These are phyloP conservation scores for Eimeria tenella DNA, from an alignment of 169 alveolate species.

Conservation along the genomic window DNA sequence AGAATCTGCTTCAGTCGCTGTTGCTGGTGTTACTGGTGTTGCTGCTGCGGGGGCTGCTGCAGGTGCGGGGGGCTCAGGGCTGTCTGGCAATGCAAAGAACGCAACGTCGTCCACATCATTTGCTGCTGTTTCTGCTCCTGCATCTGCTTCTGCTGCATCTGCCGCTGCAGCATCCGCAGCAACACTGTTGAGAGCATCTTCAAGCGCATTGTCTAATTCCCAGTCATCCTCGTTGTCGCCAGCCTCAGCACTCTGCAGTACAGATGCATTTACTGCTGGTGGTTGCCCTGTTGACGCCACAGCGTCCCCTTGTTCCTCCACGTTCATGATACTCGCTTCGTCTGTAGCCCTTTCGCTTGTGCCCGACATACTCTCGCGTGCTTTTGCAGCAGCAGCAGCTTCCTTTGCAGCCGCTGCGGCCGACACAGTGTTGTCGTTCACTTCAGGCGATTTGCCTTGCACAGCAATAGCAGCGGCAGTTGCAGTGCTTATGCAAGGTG, in stretches of 20 bases:
- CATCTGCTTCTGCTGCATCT: constrained; percentile 10
- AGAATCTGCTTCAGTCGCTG: background rate
- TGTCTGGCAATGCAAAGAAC: constrained; percentile 3
- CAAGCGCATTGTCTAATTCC: constrained; percentile 42
- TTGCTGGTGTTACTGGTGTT: constrained; percentile 1
- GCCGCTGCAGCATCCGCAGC: constrained; percentile 58
- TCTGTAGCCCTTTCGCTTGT: background rate
- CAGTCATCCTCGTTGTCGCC: constrained; percentile 23
- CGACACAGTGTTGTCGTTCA: too few relatives aligned
- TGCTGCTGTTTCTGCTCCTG: background rate
- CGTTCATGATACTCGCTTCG: background rate
- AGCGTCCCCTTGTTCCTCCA: background rate
- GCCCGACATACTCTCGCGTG: background rate
- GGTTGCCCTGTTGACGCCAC: background rate
- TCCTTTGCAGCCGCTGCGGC: background rate
- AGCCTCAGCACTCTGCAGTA: background rate
- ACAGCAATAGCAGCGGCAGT: constrained; percentile 12
- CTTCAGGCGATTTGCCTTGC: background rate
- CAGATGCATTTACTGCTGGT: background rate
- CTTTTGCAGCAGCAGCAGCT: background rate
- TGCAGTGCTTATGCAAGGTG: background rate
- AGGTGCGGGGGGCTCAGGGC: background rate
- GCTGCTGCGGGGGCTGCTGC: constrained; percentile 41
- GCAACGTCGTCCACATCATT: background rate
- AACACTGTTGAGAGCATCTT: constrained; percentile 41